phyloP scores from a whole-genome alignment of 352 stramenopile genomes.

The Aphanomyces astaci region DNA sequence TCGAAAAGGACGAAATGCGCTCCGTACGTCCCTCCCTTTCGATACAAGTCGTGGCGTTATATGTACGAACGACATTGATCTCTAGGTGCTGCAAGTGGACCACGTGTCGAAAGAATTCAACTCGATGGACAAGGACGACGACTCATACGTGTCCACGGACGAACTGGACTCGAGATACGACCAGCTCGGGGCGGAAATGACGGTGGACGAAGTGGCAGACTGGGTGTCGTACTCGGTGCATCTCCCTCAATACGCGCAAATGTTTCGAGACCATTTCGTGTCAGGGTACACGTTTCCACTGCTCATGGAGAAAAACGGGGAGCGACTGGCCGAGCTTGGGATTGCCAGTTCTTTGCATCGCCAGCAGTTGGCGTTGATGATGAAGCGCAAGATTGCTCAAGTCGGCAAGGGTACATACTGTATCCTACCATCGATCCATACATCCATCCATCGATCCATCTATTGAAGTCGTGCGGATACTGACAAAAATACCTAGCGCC shows the following conservation, averaged over 20 bases:
- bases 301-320: constrained; percentile 76
- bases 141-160: constrained; percentile 72
- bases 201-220: constrained; percentile 68
- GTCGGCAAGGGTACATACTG: constrained; percentile 7
- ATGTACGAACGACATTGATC: not conserved
- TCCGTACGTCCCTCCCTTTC: constrained; percentile 26
- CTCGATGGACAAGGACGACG: constrained; percentile 68
- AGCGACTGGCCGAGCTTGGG: constrained; percentile 59
- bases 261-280: constrained; percentile 72
- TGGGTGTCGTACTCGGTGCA: constrained; percentile 77
- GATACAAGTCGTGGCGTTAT: too few species aligned
- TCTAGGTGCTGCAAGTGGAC: constrained; percentile 43
- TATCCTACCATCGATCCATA: not conserved
- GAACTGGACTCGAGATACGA: constrained; percentile 81
- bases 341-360: constrained; percentile 62
- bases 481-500: too few species aligned
- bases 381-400: constrained; percentile 34
- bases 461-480: too few species aligned
- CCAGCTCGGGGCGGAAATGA: constrained; percentile 76
- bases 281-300: constrained; percentile 81
- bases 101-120: constrained; percentile 61
- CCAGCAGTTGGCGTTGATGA: constrained; percentile 71
- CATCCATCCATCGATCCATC: too few species aligned
- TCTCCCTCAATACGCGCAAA: constrained; percentile 68
- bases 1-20: constrained; percentile 68